Conservation (phyloP, 805 yeast species). For the Tetrapisispora fleetii region DNA sequence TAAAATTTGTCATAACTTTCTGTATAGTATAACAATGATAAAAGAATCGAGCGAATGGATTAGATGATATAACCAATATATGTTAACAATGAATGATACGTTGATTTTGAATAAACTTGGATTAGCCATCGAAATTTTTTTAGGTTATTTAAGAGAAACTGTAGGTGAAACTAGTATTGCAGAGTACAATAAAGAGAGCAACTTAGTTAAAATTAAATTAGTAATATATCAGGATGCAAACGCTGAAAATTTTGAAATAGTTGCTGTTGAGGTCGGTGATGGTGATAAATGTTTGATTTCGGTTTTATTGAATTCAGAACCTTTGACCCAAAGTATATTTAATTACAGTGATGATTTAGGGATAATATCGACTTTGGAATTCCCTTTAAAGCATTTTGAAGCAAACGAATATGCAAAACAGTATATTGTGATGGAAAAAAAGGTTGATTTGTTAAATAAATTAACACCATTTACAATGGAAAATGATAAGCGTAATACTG, state of each 20-base stretch:
- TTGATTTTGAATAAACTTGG: constrained; percentile 4
- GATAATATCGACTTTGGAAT: not conserved
- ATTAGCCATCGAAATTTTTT: constrained; percentile 5
- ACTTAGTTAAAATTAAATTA: constrained; percentile 4
- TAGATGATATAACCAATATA: too few species aligned
- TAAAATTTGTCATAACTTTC: too few species aligned
- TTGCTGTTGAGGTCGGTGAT: constrained; percentile 6
- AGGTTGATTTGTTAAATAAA: not conserved
- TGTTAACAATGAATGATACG: not conserved
- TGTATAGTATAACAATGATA: too few species aligned
- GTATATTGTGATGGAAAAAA: not conserved
- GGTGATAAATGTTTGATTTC: constrained; percentile 12
- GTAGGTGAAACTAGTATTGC: not conserved
- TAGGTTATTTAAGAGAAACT: constrained; percentile 2
- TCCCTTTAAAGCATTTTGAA: constrained; percentile 8
- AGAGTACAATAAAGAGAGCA: constrained; percentile 1
- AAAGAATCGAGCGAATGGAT: too few species aligned
- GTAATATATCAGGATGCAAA: not conserved
- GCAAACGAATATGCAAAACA: not conserved
- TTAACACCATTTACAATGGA: not conserved
- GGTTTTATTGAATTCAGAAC: constrained; percentile 7
- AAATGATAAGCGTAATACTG: not conserved
- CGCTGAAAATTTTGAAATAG: constrained; percentile 4
- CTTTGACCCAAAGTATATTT: constrained; percentile 12
- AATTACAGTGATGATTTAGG: constrained; percentile 9